Conservation (phyloP, 192 early-diverging fungal species). For the Linnemannia hyalina region DNA sequence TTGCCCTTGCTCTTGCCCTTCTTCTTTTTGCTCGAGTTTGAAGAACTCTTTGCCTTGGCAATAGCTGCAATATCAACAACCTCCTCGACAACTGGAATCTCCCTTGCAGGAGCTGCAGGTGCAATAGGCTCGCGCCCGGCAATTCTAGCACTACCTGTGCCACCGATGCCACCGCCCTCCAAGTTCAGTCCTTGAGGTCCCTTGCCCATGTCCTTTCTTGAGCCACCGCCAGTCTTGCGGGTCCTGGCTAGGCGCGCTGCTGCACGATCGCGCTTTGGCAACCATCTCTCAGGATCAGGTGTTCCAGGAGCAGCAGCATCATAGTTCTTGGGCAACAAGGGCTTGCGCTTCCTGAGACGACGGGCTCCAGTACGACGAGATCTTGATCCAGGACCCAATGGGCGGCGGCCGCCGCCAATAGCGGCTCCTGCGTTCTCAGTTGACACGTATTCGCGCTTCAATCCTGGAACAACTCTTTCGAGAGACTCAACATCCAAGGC, state of each 20-base stretch:
- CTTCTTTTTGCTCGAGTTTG: slow-evolving; percentile 54
- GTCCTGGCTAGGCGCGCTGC: slow-evolving; percentile 68
- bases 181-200: slow-evolving; percentile 75
- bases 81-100: slow-evolving; percentile 26
- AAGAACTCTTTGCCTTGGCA: slow-evolving; percentile 37
- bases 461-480: slow-evolving; percentile 67
- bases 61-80: slow-evolving; percentile 26
- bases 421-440: slow-evolving; percentile 8
- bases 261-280: slow-evolving; percentile 75
- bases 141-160: slow-evolving; percentile 81
- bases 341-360: slow-evolving; percentile 69
- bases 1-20: slow-evolving; percentile 61
- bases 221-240: slow-evolving; percentile 66
- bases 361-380: slow-evolving; percentile 36
- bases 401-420: slow-evolving; percentile 17
- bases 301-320: slow-evolving; percentile 54
- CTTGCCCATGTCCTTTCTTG: slow-evolving; percentile 57
- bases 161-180: slow-evolving; percentile 76
- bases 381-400: slow-evolving; percentile 25
- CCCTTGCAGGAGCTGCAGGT: slow-evolving; percentile 18
- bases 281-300: slow-evolving; percentile 81
- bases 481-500: slow-evolving; percentile 67
- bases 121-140: slow-evolving; percentile 55
- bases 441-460: slow-evolving; percentile 65
- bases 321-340: slow-evolving; percentile 68